phyloP scores from a whole-genome alignment of 208 protist genomes.

The Endotrypanum monterogeii region DNA sequence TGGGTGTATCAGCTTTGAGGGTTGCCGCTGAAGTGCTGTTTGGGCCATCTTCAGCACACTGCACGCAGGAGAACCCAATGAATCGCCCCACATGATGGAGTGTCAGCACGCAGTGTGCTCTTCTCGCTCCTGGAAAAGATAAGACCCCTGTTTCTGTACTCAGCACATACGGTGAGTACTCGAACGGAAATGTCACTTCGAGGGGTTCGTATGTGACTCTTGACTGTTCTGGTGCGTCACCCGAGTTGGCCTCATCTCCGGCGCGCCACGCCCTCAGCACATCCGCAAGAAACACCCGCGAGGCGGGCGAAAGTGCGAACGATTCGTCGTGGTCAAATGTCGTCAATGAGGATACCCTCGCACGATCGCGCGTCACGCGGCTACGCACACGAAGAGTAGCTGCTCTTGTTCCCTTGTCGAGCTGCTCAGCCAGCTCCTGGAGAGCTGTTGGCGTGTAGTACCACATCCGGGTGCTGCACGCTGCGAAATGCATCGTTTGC shows the following conservation, averaged over 20 bases:
- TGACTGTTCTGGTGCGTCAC: background rate
- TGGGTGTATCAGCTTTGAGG: background rate
- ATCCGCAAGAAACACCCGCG: conserved; percentile 2
- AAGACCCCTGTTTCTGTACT: conserved; percentile 5
- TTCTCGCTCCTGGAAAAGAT: background rate
- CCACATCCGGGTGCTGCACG: conserved; percentile 35
- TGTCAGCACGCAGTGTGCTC: conserved; percentile 17
- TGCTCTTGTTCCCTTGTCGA: background rate
- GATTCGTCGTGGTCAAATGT: conserved; percentile 20
- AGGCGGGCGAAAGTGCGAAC: conserved; percentile 19
- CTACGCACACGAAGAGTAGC: conserved; percentile 11
- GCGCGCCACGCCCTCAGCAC: conserved; percentile 17
- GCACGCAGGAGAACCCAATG: conserved; percentile 18
- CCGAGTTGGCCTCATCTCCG: conserved; percentile 8
- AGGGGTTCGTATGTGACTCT: background rate
- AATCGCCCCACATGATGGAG: conserved; percentile 21
- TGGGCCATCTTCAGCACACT: conserved; percentile 7
- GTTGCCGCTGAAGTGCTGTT: background rate
- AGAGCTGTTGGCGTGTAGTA: conserved; percentile 30
- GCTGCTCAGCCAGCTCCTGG: conserved; percentile 12
- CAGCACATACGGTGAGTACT: conserved; percentile 31
- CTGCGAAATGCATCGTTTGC: conserved; percentile 19
- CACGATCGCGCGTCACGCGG: conserved; percentile 20
- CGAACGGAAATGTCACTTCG: conserved; percentile 6
- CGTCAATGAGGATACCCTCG: conserved; percentile 7